Evolutionary conservation across 2,329 filamentous ascomycete genomes (phyloP).

Genomic region (Trichoderma gracile): DNA sequence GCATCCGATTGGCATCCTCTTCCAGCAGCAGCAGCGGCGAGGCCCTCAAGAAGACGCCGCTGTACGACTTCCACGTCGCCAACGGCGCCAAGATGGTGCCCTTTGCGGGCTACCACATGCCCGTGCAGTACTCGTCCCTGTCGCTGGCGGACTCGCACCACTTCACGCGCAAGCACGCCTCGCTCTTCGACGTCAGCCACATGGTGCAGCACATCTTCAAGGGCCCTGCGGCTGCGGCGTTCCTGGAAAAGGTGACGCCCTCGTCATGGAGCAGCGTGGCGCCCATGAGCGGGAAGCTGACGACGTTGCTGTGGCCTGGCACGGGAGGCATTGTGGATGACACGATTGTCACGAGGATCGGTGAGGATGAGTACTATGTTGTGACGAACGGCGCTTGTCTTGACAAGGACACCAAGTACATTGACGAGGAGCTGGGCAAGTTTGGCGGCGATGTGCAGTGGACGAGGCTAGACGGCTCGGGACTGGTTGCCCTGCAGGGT

Average conservation of each 20-base stretch:
- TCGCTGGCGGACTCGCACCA: conserved; percentile 82
- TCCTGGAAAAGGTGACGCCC: conserved; percentile 84
- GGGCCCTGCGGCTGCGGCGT: conserved; percentile 75
- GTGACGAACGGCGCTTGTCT: conserved; percentile 94
- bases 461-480: conserved; percentile 69
- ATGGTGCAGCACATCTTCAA: conserved; percentile 91
- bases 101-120: conserved; percentile 94
- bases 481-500: conserved; percentile 87
- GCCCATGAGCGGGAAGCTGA: conserved; percentile 74
- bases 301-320: conserved; percentile 73
- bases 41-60: conserved; percentile 63
- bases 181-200: conserved; percentile 93
- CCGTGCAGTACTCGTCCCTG: conserved; percentile 78
- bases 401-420: conserved; percentile 81
- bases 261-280: conserved; percentile 66
- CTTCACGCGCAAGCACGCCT: conserved; percentile 85
- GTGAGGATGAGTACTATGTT: conserved; percentile 76
- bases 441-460: conserved; percentile 61
- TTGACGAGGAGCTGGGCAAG: conserved; percentile 66
- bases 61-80: conserved; percentile 76
- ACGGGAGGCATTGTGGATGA: conserved; percentile 95
- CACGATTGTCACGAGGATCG: conserved; percentile 82
- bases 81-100: conserved; percentile 91
- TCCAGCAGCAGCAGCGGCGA: conserved; percentile 34
- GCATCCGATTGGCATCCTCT: conserved; percentile 36